Conservation (phyloP, 1,284 basidiomycete species). For the Pyrrhoderma noxium region DNA sequence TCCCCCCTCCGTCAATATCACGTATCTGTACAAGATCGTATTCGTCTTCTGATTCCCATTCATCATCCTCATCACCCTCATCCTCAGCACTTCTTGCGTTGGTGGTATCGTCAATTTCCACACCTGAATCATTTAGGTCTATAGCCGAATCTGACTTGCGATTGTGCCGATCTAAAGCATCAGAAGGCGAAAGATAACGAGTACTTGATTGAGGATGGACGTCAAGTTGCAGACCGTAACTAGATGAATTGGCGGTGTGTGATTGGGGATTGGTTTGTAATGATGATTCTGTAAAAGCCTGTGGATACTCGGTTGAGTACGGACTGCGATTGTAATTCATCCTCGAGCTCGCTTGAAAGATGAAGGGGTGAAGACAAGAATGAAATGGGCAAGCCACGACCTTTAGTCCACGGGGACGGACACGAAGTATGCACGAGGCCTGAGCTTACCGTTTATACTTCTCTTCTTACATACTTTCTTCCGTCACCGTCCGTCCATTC, state of each 20-base stretch:
- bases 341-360: too few species aligned
- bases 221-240: not conserved
- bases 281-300: too few species aligned
- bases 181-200: not conserved
- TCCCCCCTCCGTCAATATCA: not conserved
- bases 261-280: not conserved
- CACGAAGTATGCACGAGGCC: too few species aligned
- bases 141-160: not conserved
- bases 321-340: too few species aligned
- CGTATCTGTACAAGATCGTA: not conserved
- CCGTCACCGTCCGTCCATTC: too few species aligned
- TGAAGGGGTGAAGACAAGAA: too few species aligned
- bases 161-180: not conserved
- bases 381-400: too few species aligned
- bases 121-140: not conserved
- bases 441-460: too few species aligned
- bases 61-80: slow-evolving; percentile 1
- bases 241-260: not conserved
- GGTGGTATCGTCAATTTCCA: not conserved
- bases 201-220: slow-evolving; percentile 2
- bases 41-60: slow-evolving; percentile 4
- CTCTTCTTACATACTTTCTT: too few species aligned
- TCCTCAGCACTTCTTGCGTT: not conserved
- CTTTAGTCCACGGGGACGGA: too few species aligned
- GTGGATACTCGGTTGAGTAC: too few species aligned